Base-by-base conservation (phyloP, 805 yeast species). In the Sugiyamaella valdiviana region DNA sequence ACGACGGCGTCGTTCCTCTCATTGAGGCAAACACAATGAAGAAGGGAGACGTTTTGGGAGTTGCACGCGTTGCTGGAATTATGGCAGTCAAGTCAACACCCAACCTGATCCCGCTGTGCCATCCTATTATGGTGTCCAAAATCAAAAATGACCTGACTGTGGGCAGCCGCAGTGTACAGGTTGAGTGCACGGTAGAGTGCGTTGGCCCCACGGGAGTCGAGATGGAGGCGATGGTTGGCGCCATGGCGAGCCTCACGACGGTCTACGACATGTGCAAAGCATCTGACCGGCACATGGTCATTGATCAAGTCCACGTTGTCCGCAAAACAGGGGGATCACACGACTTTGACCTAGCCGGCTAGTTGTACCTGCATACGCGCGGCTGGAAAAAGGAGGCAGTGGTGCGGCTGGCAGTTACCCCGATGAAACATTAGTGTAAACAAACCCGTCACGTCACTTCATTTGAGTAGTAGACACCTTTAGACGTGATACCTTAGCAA, bases 191-290 rank as follows among this genome's bases (percentile, higher is more conserved):
- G 0, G 80, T 74, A 1, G 67, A 69, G 40, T 75, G 79, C 52
- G 64, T 63, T 5, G 79, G 79, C 3, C 69, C 72, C 44, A 77
- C 82, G 0, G 82, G 81, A 0, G 80, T 77, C 4, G 82, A 77
- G 55, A 77, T 77, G 80, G 82, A 77, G 57, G 80, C 80, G 0
- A 51, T 77, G 17, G 64, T 70, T 1, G 80, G 81, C 0, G 73
- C 68, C 6, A 66, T 67, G 17, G 63, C 70, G 7, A 64, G 75
- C 0, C 57, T 77, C 37, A 60, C 73, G 24, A 76, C 80, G 12
- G 62, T 77, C n/a, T 77, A 77, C 50, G 81, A 77, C 57, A 77
- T 77, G 80, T 76, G 80, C 56, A 77, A 77, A 55, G 78, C 80
- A 1, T 77, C 74, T n/a, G 81, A 77, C 56, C 68, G 72, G 55